A percentile compares a stretch with the other conserved stretches of the same genome.
Conservation (phyloP, 1,139 yeast species). For the Taiozyma sp. region DNA sequence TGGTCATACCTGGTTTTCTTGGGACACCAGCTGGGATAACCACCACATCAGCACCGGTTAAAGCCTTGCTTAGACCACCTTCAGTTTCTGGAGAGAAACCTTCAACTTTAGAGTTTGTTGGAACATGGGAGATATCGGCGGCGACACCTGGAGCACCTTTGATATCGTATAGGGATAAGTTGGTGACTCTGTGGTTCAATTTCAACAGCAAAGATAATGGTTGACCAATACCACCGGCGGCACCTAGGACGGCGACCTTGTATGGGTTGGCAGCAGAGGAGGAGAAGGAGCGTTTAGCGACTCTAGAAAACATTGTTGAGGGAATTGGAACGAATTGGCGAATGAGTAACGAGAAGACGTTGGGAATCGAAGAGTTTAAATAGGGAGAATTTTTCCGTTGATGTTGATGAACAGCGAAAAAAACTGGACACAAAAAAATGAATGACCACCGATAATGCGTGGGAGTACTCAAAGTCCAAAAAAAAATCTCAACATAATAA, state of each 20-base stretch:
- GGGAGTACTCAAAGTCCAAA: not conserved
- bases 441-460: not conserved
- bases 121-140: slow-evolving; percentile 91
- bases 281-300: slow-evolving; percentile 65
- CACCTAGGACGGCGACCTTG: slow-evolving; percentile 91
- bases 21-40: slow-evolving; percentile 99
- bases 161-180: slow-evolving; percentile 85
- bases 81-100: slow-evolving; percentile 81
- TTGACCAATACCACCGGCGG: slow-evolving; percentile 99
- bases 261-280: slow-evolving; percentile 56
- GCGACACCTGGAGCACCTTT: slow-evolving; percentile 97
- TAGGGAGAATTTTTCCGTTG: not conserved
- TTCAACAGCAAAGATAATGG: slow-evolving; percentile 90
- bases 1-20: slow-evolving; percentile 99
- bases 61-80: slow-evolving; percentile 72
- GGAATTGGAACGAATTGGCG: not conserved
- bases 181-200: slow-evolving; percentile 80
- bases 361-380: not conserved
- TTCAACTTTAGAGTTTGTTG: slow-evolving; percentile 79
- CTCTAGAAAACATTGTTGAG: slow-evolving; percentile 38
- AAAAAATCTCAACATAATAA: not conserved
- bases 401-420: not conserved
- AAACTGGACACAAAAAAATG: not conserved
- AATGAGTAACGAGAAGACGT: not conserved
- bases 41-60: slow-evolving; percentile 81